These are phyloP conservation scores for Elaphomyces granulatus DNA, from an alignment of 495 filamentous ascomycete genomes.

Conservation along the genomic window DNA sequence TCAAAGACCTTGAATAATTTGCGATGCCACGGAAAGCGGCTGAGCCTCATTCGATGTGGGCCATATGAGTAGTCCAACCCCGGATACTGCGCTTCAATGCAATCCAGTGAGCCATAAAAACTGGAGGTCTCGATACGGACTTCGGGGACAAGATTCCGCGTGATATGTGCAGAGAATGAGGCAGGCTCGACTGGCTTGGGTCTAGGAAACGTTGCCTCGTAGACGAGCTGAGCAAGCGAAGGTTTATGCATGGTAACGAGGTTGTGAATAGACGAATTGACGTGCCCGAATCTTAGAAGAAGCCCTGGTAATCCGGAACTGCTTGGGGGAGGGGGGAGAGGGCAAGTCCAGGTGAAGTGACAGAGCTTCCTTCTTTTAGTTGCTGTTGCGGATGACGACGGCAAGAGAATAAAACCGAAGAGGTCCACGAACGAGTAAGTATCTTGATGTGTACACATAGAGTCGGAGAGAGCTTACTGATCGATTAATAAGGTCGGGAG, in stretches of 20 bases:
- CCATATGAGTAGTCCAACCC: conserved; percentile 73
- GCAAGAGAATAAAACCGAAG: too few relatives aligned
- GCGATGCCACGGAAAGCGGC: conserved; percentile 68
- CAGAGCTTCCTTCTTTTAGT: too few relatives aligned
- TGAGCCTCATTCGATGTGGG: conserved; percentile 70
- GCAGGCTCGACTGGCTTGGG: conserved; percentile 40
- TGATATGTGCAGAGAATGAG: conserved; percentile 44
- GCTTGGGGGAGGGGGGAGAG: background rate
- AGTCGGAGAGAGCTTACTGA: too few relatives aligned
- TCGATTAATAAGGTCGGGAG: too few relatives aligned
- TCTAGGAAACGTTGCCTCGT: conserved; percentile 42
- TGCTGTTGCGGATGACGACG: too few relatives aligned
- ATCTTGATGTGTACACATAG: too few relatives aligned
- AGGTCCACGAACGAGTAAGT: too few relatives aligned
- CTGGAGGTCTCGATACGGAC: conserved; percentile 71
- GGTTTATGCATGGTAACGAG: conserved; percentile 49
- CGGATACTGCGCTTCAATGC: conserved; percentile 77
- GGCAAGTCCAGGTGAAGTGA: background rate
- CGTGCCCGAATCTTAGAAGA: too few relatives aligned
- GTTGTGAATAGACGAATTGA: too few relatives aligned
- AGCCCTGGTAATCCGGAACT: too few relatives aligned
- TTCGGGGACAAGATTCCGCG: conserved; percentile 66
- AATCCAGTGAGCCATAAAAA: conserved; percentile 78
- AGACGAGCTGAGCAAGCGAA: conserved; percentile 39
- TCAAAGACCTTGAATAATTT: conserved; percentile 75